Evolutionary conservation across 2,329 filamentous ascomycete genomes (phyloP), one percentile per base, ranked within the genome.

Genomic region (Exophiala phaeomuriformis): DNA sequence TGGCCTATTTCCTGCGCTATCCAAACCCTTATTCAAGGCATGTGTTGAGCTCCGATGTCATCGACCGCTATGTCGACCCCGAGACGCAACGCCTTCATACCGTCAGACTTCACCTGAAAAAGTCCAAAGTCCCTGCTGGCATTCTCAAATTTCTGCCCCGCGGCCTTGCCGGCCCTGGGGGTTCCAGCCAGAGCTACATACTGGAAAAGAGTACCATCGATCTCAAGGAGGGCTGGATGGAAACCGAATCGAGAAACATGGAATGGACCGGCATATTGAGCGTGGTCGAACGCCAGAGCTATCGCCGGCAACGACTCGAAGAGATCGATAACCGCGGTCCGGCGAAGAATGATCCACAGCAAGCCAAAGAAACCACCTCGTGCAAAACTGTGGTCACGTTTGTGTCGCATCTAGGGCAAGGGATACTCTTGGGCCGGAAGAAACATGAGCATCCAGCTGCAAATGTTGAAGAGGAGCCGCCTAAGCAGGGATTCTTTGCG

Each of bases 1-100:
- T 85, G 56, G 82, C 82, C 67, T 85, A 84, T 71, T 84, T 84
- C 69, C 77, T 85, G 51, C 82, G 82, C 63, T 85, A 85, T 64
- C 82, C 82, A 1, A 85, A 85, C 63, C 82, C 82, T 30, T 84
- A 83, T 70, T 78, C 77, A 47, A 78, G 75, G 54, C 82, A 85
- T 72, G 82, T 85, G 61, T 72, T 83, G 60, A 81, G 78, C 47
- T 83, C 81, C 63, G 82, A 85, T 71, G 81, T 82, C 66, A 83
- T 85, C 66, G 75, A 79, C 57, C 79, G 81, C 51, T 73, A 76
- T 68, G 80, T 81, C 67, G 81, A 84, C 63, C 75, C 80, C 2
- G 69, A 70, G 29, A 82, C 79, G 2, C 74, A 81, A 58, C 77
- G 77, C 39, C 72, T 85, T 29, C 81, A 81, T 47, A 84, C 82